Evolutionary conservation across 1,139 yeast species (phyloP), one percentile per base, ranked within the genome.

Genomic region (Saccharomycopsis phalli): DNA sequence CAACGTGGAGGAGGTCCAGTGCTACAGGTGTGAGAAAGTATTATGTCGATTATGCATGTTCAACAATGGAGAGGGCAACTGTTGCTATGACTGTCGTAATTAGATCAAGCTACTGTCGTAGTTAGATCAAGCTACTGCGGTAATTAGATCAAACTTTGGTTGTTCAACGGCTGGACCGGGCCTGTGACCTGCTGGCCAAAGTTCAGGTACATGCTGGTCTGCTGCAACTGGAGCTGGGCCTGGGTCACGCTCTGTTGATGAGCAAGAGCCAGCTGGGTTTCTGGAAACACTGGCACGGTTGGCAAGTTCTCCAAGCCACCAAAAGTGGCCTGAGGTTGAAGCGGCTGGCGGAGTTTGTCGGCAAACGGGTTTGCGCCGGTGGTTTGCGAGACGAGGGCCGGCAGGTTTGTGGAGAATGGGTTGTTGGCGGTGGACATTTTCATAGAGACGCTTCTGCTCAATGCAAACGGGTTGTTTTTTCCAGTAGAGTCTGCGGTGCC

Each of bases 231-330:
- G 18, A 34, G 29, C 7, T 43, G 48, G 2, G 62, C 61, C 35
- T 56, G 50, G 34, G 51, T 51, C 31, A 50, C 53, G 34, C 47
- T 52, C 37, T 50, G 57, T 28, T 53, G 53, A 3, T 53, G 58
- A 25, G 53, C 55, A 42, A 53, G 58, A 29, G 58, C 60, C 37
- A 54, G 58, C 27, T 56, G 74, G 6, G 83, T 77, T 49, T 74
- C 74, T 0, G 83, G 83, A 51, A 78, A 78, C 1, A 77, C 81
- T 3, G 84, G 70, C 2, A 73, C 57, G 0, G 84, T 77, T 2
- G 78, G 78, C 31, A 76, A 51, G 41, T 63, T 62, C 53, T 78
- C 86, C 45, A 75, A 65, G 0, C 86, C 86, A 4, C 84, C 86
- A 17, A 82, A 80, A 2, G 84, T 77, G 3, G 71, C 66, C 51